Evolutionary conservation across 192 early-diverging fungal genomes (phyloP), one percentile per base, ranked within the genome.

Genomic region (Chytriomyces sp.): DNA sequence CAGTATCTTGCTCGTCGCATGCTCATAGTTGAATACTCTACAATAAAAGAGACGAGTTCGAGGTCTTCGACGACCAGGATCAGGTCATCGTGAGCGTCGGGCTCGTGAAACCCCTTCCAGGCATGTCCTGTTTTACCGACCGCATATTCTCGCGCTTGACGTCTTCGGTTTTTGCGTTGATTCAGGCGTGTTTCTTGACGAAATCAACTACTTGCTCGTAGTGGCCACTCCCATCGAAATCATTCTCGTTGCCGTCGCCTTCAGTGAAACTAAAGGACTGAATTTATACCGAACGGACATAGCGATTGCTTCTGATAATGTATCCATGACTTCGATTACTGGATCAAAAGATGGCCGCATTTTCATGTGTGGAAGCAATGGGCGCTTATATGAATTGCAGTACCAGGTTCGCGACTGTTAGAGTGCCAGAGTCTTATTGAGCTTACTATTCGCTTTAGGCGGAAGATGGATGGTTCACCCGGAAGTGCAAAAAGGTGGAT

Each of bases 291-390:
- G 84, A 2, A 94, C 94, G 32, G 88, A 93, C 69, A 88, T 96
- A 44, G 86, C 86, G 34, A 86, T 93, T 49, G 80, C 92, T 3
- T 84, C 92, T 5, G 95, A 95, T 67, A 89, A 88, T 59, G 89
- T 95, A 31, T 84, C 84, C 17, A 93, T 98, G 84, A 85, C 78
- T 49, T 85, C 84, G 52, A 95, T 98, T 62, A 79, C 84, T 12
- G 93, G 93, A 8, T 91, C 94, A 8, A 67, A 52, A 19, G 80
- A 89, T 39, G 96, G 96, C 25, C 83, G 96, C 4, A 90, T 98
- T 36, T 96, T 97, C 64, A 92, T 96, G 92, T 79, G 88, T 30
- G 95, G 96, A 52, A 88, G 88, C 64, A 90, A 96, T 75, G 93
- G 93, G 31, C 85, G 89, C 63, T 72, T 98, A 12, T 95, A 92